phyloP scores from a whole-genome alignment of 1,284 basidiomycete species.

The Sporisorium exsertum region DNA sequence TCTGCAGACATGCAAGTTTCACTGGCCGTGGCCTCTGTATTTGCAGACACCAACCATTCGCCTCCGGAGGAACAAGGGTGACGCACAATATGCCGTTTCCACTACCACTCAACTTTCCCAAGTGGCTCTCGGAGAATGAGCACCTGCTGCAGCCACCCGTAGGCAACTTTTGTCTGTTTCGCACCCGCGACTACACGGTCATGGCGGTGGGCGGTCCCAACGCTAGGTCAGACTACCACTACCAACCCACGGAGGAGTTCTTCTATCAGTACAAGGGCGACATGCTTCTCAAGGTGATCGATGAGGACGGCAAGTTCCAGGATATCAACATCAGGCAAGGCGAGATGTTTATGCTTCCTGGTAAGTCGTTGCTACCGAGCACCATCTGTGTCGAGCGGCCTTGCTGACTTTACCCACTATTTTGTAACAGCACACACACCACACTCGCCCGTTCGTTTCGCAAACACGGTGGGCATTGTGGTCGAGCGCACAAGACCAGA shows the following conservation, averaged over 20 bases:
- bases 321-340: conserved; percentile 93
- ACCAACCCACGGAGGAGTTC: conserved; percentile 64
- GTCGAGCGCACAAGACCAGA: conserved; percentile 87
- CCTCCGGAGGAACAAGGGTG: neutral
- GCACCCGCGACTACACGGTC: conserved; percentile 63
- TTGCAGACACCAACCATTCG: neutral
- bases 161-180: conserved; percentile 68
- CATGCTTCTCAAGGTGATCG: conserved; percentile 86
- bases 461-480: conserved; percentile 92
- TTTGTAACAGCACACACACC: conserved; percentile 78
- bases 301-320: conserved; percentile 82
- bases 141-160: conserved; percentile 68
- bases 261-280: conserved; percentile 71
- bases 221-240: conserved; percentile 66
- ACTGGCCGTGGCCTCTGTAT: neutral
- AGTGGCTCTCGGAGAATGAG: conserved; percentile 68
- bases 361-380: conserved; percentile 71
- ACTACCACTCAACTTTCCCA: conserved; percentile 68
- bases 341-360: conserved; percentile 92
- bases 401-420: neutral
- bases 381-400: neutral
- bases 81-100: conserved; percentile 44
- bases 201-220: conserved; percentile 69
- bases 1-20: neutral
- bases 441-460: conserved; percentile 91